Evolutionary conservation across 2,329 filamentous ascomycete genomes (phyloP), one percentile per base, ranked within the genome.

Genomic region (Sporothrix inflata): DNA sequence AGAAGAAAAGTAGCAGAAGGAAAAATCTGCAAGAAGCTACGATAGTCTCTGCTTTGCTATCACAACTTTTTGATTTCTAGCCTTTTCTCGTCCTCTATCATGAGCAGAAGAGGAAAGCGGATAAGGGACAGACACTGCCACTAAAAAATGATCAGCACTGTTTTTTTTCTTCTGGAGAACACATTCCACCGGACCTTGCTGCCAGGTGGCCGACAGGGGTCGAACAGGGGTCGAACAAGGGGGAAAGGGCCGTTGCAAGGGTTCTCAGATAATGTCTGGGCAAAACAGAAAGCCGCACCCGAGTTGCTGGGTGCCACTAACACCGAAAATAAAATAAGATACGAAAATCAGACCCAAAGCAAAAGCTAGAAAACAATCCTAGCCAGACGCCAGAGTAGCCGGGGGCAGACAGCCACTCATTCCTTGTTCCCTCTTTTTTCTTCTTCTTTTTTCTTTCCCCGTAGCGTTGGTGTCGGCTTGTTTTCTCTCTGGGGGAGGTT

Each of bases 141-240:
- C 34, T 61, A 14, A 42, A 30, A 61, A 38, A 63, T 24, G 60
- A 63, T 63, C 38, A 24, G 60, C 60, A 27, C n/a, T 63, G 11
- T 14, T 1, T 45, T 42, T 63, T 12, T 14, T 1, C 27, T 42
- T 63, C 38, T 42, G 60, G 38, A 63, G 38, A 63, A 27, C 24
- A 42, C 38, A 63, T 45, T 45, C 38, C 60, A 63, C 30, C 30
- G 21, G 57, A 12, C 57, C 57, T 24, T 42, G 57, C 19, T 42
- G 60, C 60, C 60, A 63, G 60, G 38, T 63, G 60, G 60, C 60
- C n/a, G 38, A 45, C 60, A 63, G 60, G 60, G 60, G 60, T 42
- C 11, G 34, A 24, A 45, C 60, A 63, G 60, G 60, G 60, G 60
- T 42, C 11, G 34, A 24, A 9, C 34, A 61, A 30, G 53, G 53